Conservation (phyloP, 192 early-diverging fungal species). For the Phlyctochytrium planicorne region DNA sequence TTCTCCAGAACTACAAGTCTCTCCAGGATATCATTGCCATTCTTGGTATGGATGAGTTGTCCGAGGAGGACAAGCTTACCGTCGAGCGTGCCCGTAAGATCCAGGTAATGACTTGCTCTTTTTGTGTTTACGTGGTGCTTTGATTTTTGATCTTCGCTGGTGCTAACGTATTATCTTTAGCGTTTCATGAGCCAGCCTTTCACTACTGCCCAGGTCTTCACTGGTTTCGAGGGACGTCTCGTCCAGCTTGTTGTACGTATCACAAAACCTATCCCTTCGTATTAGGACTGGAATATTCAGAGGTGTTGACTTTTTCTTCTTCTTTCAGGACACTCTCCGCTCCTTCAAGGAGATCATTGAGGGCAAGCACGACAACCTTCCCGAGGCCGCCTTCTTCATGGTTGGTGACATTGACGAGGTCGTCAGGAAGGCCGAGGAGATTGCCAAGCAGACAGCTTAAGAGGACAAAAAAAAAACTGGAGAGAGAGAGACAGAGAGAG, state of each 20-base stretch:
- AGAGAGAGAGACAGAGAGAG: too few relatives aligned
- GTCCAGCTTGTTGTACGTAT: constrained; percentile 57
- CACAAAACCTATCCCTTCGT: too few relatives aligned
- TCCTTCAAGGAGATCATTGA: constrained; percentile 97
- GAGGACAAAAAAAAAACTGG: neutral
- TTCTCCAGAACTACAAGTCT: constrained; percentile 98
- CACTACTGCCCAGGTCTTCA: constrained; percentile 95
- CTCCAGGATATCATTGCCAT: constrained; percentile 99
- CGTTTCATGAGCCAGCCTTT: constrained; percentile 99
- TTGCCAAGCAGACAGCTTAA: constrained; percentile 62
- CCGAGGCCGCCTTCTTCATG: constrained; percentile 98
- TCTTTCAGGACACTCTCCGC: constrained; percentile 87
- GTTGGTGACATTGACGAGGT: constrained; percentile 95
- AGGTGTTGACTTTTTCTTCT: constrained; percentile 7
- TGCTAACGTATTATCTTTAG: constrained; percentile 27
- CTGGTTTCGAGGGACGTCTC: constrained; percentile 95
- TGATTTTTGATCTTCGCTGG: neutral
- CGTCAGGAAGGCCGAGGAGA: constrained; percentile 81
- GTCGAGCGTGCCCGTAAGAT: constrained; percentile 99
- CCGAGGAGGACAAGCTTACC: constrained; percentile 97
- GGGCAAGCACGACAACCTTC: constrained; percentile 93
- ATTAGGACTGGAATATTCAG: too few relatives aligned
- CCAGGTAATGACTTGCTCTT: constrained; percentile 47
- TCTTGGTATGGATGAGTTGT: constrained; percentile 99
- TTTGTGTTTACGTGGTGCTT: neutral